Evolutionary conservation across 2,329 filamentous ascomycete genomes (phyloP), one percentile per base, ranked within the genome.

Genomic region (Juglanconis sp.): DNA sequence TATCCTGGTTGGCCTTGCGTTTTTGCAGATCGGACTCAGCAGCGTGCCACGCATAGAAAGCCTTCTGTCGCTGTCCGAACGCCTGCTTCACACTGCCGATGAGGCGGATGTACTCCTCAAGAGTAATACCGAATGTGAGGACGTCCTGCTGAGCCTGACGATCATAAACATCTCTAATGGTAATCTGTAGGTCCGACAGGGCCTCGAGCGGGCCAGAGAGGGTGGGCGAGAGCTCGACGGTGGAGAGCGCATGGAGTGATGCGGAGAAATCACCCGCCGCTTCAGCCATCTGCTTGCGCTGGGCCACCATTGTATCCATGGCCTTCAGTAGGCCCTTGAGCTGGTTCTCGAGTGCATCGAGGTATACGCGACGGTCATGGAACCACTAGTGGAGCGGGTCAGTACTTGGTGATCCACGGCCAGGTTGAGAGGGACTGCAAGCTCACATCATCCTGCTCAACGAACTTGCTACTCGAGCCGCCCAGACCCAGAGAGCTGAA

Each of bases 111-210:
- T 99, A 99, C 76, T 99, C 95, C 66, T 99, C 95, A 64, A 99
- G 93, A 48, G 96, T 96, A 70, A 98, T 98, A 42, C 95, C 95
- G 65, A 99, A 87, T 0, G 95, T 99, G 55, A 99, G 82, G 36
- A 98, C 89, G 71, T 99, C 95, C 73, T 99, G 95, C 76, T 97
- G 92, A 10, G 95, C 95, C 75, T 99, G 95, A 30, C 95, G 90
- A 68, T 97, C 92, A 72, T 99, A 98, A 1, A 99, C 86, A 69
- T 99, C 95, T 61, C 90, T 87, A 66, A 99, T 96, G 42, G 94
- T 93, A 63, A 96, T 82, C 74, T 99, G 95, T 2, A 99, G 83
- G 68, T 97, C 93, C 2, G 94, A 96, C 9, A 99, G 83, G 24
- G 92, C 91, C 68, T 96, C 94, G 6, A 99, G 81, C 1, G 95